phyloP scores from a whole-genome alignment of 1,284 basidiomycete species.

The Ustilago bromivora region DNA sequence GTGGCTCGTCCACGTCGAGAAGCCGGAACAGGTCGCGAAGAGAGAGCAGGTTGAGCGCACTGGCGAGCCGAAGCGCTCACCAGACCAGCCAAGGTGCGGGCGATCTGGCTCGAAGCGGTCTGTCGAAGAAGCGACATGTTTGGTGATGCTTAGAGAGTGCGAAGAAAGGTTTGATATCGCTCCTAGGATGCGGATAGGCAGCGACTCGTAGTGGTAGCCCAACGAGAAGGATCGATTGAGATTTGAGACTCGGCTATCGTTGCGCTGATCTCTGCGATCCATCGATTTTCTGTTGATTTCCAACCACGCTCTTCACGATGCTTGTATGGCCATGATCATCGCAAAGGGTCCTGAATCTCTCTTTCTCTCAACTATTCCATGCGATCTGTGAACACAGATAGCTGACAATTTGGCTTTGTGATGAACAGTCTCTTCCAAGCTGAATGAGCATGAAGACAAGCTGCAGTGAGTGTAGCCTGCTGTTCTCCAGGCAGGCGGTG shows the following conservation, averaged over 20 bases:
- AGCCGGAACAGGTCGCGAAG: slow-evolving; percentile 17
- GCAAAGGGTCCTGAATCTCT: background rate
- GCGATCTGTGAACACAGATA: background rate
- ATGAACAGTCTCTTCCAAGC: background rate
- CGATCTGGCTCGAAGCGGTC: slow-evolving; percentile 28
- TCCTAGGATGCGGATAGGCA: background rate
- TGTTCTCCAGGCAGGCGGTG: background rate
- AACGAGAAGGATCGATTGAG: background rate
- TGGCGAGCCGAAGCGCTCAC: slow-evolving; percentile 29
- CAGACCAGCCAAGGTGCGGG: slow-evolving; percentile 28
- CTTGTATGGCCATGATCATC: background rate
- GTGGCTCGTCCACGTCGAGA: slow-evolving; percentile 50
- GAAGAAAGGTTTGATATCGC: background rate
- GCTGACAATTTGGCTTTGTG: background rate
- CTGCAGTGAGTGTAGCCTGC: background rate
- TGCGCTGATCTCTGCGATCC: background rate
- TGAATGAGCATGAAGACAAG: background rate
- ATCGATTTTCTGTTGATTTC: slow-evolving; percentile 1
- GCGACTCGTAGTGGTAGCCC: background rate
- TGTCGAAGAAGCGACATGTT: slow-evolving; percentile 48
- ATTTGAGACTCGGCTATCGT: background rate
- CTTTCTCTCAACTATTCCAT: background rate
- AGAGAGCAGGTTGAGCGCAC: slow-evolving; percentile 23
- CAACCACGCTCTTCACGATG: background rate
- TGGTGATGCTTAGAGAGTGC: background rate